Conservation (phyloP, 768 basidiomycete genomes). For the Hortiboletus campestris region DNA sequence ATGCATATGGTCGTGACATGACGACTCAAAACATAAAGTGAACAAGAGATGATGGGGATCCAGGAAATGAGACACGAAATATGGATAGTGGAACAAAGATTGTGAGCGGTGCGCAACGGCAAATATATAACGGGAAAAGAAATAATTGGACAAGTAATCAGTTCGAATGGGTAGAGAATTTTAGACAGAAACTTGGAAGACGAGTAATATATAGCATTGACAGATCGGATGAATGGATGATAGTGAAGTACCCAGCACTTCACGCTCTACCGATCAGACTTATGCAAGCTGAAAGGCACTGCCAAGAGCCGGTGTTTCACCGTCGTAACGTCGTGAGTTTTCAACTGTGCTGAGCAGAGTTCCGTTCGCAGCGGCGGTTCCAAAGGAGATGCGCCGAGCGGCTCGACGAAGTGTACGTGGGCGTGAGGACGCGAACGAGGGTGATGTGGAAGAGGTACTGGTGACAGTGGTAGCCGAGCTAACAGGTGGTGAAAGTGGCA, state of each 20-base stretch:
- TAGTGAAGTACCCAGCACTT: constrained; percentile 4
- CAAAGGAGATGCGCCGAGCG: constrained; percentile 66
- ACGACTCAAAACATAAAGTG: background rate
- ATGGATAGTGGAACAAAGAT: background rate
- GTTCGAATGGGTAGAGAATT: background rate
- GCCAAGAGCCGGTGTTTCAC: constrained; percentile 46
- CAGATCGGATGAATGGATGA: background rate
- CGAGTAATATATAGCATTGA: constrained; percentile 11
- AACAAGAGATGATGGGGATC: constrained; percentile 7
- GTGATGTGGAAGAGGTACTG: constrained; percentile 12
- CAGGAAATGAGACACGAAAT: background rate
- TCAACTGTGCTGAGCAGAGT: constrained; percentile 39
- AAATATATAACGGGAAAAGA: background rate
- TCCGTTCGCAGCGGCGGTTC: constrained; percentile 38
- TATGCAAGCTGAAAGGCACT: constrained; percentile 72
- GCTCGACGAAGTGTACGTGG: constrained; percentile 33
- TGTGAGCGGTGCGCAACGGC: background rate
- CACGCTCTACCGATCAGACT: constrained; percentile 11
- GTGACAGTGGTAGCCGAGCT: constrained; percentile 6
- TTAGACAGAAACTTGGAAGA: background rate
- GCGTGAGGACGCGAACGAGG: constrained; percentile 18
- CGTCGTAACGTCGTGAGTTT: constrained; percentile 22
- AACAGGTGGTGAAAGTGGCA: constrained; percentile 18
- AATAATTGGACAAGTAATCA: background rate
- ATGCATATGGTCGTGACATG: background rate